phyloP scores from a whole-genome alignment of 1,284 basidiomycete species.

The Ceratobasidium sp. region DNA sequence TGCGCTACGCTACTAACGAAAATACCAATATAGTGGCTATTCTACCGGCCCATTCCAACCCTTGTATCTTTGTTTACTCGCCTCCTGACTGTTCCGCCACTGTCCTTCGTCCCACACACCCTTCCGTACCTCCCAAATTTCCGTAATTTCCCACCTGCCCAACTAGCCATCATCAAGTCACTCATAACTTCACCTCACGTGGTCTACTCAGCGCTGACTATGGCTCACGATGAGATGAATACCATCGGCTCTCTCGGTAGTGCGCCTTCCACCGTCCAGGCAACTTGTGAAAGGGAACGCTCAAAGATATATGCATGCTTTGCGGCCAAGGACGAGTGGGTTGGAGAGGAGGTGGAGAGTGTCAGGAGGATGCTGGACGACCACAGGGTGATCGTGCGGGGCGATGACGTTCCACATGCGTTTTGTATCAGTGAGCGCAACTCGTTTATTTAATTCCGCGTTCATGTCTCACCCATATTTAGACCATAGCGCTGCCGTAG shows the following conservation, averaged over 20 bases:
- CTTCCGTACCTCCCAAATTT: slow-evolving; percentile 54
- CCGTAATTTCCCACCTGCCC: slow-evolving; percentile 63
- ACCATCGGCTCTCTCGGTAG: slow-evolving; percentile 66
- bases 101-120: slow-evolving; percentile 56
- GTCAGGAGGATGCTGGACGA: slow-evolving; percentile 39
- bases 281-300: slow-evolving; percentile 38
- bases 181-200: slow-evolving; percentile 64
- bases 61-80: slow-evolving; percentile 60
- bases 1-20: not conserved
- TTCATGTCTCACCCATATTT: not conserved
- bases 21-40: slow-evolving; percentile 62
- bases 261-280: slow-evolving; percentile 55
- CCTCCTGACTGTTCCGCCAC: slow-evolving; percentile 52
- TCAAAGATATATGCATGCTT: slow-evolving; percentile 61
- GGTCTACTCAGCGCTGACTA: slow-evolving; percentile 65
- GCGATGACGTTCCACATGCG: slow-evolving; percentile 67
- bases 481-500: slow-evolving; percentile 28
- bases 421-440: slow-evolving; percentile 71
- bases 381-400: slow-evolving; percentile 62
- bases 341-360: slow-evolving; percentile 59
- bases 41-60: slow-evolving; percentile 62
- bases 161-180: slow-evolving; percentile 63
- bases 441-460: not conserved
- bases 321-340: slow-evolving; percentile 71
- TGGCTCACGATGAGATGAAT: slow-evolving; percentile 75